Evolutionary conservation across 202 grass and related monocot genomes (phyloP).

Genomic region (Panicum hallii): DNA sequence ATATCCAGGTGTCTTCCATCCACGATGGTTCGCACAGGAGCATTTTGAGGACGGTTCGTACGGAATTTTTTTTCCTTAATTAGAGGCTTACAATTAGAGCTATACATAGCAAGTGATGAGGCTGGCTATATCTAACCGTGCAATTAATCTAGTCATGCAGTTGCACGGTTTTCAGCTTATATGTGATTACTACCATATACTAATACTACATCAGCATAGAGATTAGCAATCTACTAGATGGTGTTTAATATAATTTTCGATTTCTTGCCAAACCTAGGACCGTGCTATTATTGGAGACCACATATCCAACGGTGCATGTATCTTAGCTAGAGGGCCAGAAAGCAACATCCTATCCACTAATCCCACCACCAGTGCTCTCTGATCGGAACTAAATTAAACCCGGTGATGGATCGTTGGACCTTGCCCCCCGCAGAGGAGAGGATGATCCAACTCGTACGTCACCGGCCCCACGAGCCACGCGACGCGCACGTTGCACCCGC

Average conservation of each 20-base stretch:
- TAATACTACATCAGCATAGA: not conserved
- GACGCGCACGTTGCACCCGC: conserved; percentile 48
- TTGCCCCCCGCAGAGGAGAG: no score
- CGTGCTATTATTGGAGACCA: not conserved
- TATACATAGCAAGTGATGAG: no score
- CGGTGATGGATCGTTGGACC: not conserved
- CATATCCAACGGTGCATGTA: not conserved
- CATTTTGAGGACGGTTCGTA: no score
- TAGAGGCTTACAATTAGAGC: no score
- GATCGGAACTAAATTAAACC: conserved; percentile 15
- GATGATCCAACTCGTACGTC: conserved; percentile 46
- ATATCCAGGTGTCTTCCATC: no score
- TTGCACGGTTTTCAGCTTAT: no score
- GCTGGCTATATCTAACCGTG: no score
- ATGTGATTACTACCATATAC: no score
- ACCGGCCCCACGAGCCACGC: conserved; percentile 33
- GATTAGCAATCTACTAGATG: not conserved
- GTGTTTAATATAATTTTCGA: not conserved
- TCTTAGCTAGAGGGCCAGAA: not conserved
- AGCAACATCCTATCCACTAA: conserved; percentile 12
- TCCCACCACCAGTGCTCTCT: not conserved
- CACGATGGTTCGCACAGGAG: no score
- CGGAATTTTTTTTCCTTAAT: no score
- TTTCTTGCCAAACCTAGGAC: not conserved
- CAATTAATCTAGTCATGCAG: no score